Evolutionary conservation across 352 stramenopile species (phyloP).

Genomic region (Chrysophaeum taylorii): DNA sequence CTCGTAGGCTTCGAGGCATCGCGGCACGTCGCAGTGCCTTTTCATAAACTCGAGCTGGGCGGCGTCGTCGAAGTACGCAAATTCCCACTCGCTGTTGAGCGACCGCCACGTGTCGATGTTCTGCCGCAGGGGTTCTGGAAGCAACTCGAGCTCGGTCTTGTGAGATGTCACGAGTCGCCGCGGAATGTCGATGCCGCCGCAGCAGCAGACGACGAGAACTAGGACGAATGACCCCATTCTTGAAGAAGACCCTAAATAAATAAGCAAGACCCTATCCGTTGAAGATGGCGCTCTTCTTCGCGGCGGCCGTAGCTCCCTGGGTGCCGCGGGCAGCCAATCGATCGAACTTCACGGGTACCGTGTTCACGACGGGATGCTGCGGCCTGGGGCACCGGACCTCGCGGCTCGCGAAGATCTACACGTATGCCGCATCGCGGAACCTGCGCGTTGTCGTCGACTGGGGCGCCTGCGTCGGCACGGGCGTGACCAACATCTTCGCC

Average conservation of each 20-base stretch:
- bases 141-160: background rate
- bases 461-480: background rate
- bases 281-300: too few relatives aligned
- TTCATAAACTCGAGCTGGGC: background rate
- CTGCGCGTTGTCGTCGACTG: background rate
- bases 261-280: too few relatives aligned
- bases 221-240: too few relatives aligned
- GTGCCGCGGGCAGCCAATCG: too few relatives aligned
- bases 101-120: background rate
- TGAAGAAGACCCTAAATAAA: too few relatives aligned
- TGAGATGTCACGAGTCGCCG: background rate
- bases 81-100: background rate
- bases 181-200: background rate
- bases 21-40: background rate
- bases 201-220: slow-evolving; percentile 23
- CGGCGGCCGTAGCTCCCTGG: too few relatives aligned
- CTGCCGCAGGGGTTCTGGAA: background rate
- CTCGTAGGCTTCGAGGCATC: background rate
- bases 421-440: background rate
- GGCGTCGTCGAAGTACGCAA: slow-evolving; percentile 3
- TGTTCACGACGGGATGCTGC: slow-evolving; percentile 1
- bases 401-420: background rate
- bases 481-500: background rate
- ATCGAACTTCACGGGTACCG: too few relatives aligned
- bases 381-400: background rate